Evolutionary conservation across 306 rosid species (phyloP).

Genomic region (Senna tora): DNA sequence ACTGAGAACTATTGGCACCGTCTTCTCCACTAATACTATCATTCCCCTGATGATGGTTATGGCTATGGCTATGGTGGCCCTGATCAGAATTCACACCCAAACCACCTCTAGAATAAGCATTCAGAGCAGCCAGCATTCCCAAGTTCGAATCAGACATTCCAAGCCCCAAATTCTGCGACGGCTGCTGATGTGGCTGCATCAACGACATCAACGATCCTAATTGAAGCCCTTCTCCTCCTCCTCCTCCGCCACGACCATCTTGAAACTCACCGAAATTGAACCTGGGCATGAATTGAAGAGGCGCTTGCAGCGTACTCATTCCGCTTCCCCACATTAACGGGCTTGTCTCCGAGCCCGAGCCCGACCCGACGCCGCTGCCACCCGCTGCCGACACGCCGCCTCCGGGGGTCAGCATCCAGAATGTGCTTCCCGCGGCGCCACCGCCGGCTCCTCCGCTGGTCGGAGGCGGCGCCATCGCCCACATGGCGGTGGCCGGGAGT

Average conservation of each 20-base stretch:
- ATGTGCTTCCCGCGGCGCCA: constrained; percentile 47
- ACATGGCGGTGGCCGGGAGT: constrained; percentile 56
- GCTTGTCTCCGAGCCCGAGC: too few relatives aligned
- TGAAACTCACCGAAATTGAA: constrained; percentile 51
- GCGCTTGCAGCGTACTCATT: constrained; percentile 49
- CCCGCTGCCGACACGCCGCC: constrained; percentile 41
- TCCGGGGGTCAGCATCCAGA: constrained; percentile 55
- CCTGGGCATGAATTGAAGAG: constrained; percentile 58
- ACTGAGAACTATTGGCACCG: constrained; percentile 49
- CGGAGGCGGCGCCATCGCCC: constrained; percentile 56
- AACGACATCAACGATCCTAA: constrained; percentile 58
- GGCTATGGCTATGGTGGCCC: too few relatives aligned
- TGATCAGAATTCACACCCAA: constrained; percentile 54
- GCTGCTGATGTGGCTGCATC: constrained; percentile 14
- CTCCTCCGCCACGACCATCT: constrained; percentile 29
- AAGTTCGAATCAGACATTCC: constrained; percentile 56
- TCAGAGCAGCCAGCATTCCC: constrained; percentile 61
- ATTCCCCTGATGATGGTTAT: constrained; percentile 37
- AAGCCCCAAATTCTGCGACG: constrained; percentile 52
- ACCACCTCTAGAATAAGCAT: constrained; percentile 53
- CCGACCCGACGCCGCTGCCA: too few relatives aligned
- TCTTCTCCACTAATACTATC: constrained; percentile 63
- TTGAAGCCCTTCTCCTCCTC: constrained; percentile 42
- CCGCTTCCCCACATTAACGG: too few relatives aligned
- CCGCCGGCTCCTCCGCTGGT: background rate